A percentile compares a stretch with the other conserved stretches of the same genome.
Evolutionary conservation across 2,329 filamentous ascomycete genomes (phyloP).

Genomic region (Neonectria hederae): DNA sequence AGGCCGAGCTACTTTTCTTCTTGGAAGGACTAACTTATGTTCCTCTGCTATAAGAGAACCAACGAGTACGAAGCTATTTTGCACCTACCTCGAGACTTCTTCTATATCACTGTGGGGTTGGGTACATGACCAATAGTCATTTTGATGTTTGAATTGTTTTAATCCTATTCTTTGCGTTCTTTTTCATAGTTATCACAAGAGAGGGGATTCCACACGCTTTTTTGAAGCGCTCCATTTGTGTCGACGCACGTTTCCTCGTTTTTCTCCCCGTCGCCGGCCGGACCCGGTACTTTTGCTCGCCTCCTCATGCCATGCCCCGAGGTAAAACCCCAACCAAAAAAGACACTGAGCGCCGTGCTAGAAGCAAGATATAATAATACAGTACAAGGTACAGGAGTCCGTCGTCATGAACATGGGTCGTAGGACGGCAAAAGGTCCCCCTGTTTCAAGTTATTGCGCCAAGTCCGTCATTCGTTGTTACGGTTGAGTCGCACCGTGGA

Average conservation of each 20-base stretch:
- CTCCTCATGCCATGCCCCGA: conserved; percentile 23
- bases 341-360: conserved; percentile 50
- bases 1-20: not conserved
- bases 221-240: conserved; percentile 39
- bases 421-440: conserved; percentile 17
- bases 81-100: no score
- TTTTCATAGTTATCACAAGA: conserved; percentile 48
- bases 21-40: no score
- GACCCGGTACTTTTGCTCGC: conserved; percentile 23
- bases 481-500: conserved; percentile 30
- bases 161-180: conserved; percentile 31
- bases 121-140: not conserved
- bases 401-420: conserved; percentile 23
- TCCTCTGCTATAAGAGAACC: not conserved
- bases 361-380: conserved; percentile 43
- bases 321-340: conserved; percentile 37
- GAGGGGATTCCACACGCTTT: conserved; percentile 51
- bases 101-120: not conserved
- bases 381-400: conserved; percentile 44
- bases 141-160: conserved; percentile 21
- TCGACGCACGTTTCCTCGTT: conserved; percentile 36
- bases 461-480: conserved; percentile 40
- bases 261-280: conserved; percentile 25
- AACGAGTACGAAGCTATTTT: not conserved
- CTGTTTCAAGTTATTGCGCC: conserved; percentile 26